These are phyloP conservation scores for Yamadazyma oceani DNA, from an alignment of 1,139 yeast genomes.

Conservation along the genomic window DNA sequence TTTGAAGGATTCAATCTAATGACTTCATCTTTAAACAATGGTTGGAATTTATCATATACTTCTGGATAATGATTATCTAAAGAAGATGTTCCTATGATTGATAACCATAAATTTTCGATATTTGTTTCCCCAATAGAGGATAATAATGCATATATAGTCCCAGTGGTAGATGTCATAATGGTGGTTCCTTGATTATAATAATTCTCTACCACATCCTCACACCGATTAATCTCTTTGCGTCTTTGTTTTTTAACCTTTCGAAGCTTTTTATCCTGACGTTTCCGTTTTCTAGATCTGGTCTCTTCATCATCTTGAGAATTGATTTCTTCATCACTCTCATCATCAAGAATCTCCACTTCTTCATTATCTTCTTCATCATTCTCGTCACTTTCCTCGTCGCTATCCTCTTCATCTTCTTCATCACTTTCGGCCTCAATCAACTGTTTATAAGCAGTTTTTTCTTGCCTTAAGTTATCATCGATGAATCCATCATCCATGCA, in stretches of 20 bases:
- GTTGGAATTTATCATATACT: conserved; percentile 70
- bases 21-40: conserved; percentile 81
- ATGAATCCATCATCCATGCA: conserved; percentile 89
- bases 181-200: conserved; percentile 86
- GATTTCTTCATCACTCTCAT: conserved; percentile 25
- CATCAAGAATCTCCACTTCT: conserved; percentile 19
- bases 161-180: conserved; percentile 70
- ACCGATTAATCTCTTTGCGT: conserved; percentile 27
- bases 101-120: conserved; percentile 75
- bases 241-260: conserved; percentile 34
- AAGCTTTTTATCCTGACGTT: conserved; percentile 26
- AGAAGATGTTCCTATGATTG: conserved; percentile 87
- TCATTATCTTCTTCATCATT: conserved; percentile 25
- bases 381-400: conserved; percentile 21
- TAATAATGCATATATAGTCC: conserved; percentile 76
- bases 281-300: conserved; percentile 30
- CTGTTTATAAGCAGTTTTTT: conserved; percentile 55
- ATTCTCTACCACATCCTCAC: conserved; percentile 67
- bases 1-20: conserved; percentile 54
- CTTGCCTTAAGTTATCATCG: conserved; percentile 52
- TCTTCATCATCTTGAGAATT: conserved; percentile 36
- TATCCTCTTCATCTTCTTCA: conserved; percentile 23
- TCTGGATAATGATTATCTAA: conserved; percentile 74
- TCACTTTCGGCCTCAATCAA: conserved; percentile 37
- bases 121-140: conserved; percentile 66